Evolutionary conservation across 1,139 yeast genomes (phyloP), one percentile per base, ranked within the genome.

Genomic region (Yamadazyma kanchanaburiensis): DNA sequence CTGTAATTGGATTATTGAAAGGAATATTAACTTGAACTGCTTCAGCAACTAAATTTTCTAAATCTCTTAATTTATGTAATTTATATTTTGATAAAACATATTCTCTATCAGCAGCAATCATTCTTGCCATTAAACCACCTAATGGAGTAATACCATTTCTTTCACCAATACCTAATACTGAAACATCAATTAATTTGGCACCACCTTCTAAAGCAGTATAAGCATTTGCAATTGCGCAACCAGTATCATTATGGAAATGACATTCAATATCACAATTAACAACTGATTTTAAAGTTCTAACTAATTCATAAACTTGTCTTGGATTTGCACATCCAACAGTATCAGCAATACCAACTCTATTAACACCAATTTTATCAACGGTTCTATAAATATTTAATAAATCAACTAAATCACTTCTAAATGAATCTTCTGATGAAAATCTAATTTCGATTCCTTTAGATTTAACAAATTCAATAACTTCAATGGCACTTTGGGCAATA

Each of bases 311-410:
- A 28, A 74, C 80, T 49, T 74, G 80, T 55, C 79, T 64, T 33
- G 79, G 78, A 49, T 74, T 72, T 30, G 79, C 80, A 51, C 80
- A 73, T 30, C 80, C 80, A 26, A 74, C 78, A 18, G 80, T 74
- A 52, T 74, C 80, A 31, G 80, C 80, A 50, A 74, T 73, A 45
- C 80, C 80, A 29, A 74, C 77, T 53, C 80, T 61, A 51, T 74
- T 68, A 31, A 74, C 80, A 26, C 80, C 80, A 33, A 74, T 70
- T 46, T 74, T 73, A 53, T 72, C 77, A 29, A 74, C 78, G 13
- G 77, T 70, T 48, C 70, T 67, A 55, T 74, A 74, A 33, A 74
- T 74, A 46, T 74, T 73, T 43, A 74, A 61, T 44, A 74, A 63
- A 44, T 74, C 80, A 26, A 72, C 79, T 48, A 74, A 67, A 48